A percentile compares a stretch with the other conserved stretches of the same genome.
Conservation (phyloP, 371 early-diverging fungal species). For the Scutellospora calospora region DNA sequence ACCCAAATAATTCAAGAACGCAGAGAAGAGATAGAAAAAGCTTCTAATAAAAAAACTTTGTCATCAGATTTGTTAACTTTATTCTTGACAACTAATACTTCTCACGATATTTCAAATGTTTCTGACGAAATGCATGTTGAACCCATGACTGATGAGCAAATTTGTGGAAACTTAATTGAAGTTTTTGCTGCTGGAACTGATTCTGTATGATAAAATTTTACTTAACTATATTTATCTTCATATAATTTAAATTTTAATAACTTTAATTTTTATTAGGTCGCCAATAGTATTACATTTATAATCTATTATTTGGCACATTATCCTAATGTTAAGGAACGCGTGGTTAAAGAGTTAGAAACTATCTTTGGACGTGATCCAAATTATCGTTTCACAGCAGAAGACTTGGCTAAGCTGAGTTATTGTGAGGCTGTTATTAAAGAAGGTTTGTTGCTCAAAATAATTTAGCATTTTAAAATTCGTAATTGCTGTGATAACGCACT, state of each 20-base stretch:
- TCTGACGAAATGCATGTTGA: background rate
- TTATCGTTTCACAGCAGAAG: slow-evolving; percentile 11
- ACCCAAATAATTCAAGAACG: slow-evolving; percentile 2
- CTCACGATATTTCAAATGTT: slow-evolving; percentile 11
- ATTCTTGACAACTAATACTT: slow-evolving; percentile 41
- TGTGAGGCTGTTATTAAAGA: slow-evolving; percentile 37
- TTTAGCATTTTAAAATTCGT: too few species aligned
- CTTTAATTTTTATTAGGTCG: slow-evolving; percentile 1
- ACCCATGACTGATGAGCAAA: slow-evolving; percentile 9
- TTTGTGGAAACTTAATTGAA: slow-evolving; percentile 13
- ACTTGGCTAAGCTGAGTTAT: background rate
- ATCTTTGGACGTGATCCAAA: slow-evolving; percentile 21
- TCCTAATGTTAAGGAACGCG: slow-evolving; percentile 18
- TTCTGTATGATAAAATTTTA: slow-evolving; percentile 4
- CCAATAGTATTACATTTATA: slow-evolving; percentile 11
- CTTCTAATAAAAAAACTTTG: background rate
- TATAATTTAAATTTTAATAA: background rate
- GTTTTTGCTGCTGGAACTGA: slow-evolving; percentile 15
- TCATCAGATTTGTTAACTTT: slow-evolving; percentile 29
- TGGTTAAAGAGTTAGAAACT: slow-evolving; percentile 23
- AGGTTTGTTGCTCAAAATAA: background rate
- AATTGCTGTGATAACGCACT: too few species aligned
- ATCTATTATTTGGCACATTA: slow-evolving; percentile 23
- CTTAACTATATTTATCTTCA: background rate
- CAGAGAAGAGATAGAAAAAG: slow-evolving; percentile 26